Conservation (phyloP, 345 rosid genomes). For the Euphorbia tirucalli region DNA sequence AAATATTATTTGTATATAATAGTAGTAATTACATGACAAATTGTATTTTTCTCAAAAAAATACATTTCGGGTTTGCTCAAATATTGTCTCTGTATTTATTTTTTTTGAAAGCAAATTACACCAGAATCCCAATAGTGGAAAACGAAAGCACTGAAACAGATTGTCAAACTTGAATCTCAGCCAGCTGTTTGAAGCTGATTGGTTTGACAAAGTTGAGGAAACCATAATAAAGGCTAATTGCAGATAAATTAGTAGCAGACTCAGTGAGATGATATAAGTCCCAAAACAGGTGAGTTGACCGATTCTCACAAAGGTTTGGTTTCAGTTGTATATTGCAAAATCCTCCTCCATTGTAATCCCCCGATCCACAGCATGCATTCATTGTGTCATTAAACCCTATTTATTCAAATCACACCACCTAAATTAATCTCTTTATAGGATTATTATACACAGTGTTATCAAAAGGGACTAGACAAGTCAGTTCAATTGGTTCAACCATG, state of each 20-base stretch:
- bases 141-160: neutral
- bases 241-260: constrained; percentile 5
- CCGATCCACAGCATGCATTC: constrained; percentile 21
- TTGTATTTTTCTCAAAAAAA: too few species aligned
- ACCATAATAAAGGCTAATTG: neutral
- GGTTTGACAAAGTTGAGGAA: neutral
- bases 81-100: too few species aligned
- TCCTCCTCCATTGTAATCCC: constrained; percentile 14
- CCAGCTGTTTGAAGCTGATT: constrained; percentile 8
- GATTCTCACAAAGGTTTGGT: constrained; percentile 14
- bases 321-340: neutral
- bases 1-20: too few species aligned
- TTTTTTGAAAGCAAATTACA: too few species aligned
- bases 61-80: too few species aligned
- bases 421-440: too few species aligned
- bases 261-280: constrained; percentile 27
- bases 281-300: constrained; percentile 13
- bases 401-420: too few species aligned
- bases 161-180: neutral
- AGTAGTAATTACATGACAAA: too few species aligned
- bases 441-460: too few species aligned
- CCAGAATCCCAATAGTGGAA: neutral
- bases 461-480: too few species aligned
- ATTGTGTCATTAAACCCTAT: constrained; percentile 16
- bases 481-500: too few species aligned